These are phyloP conservation scores for Leishmania mexicana DNA, from an alignment of 208 protist species.

Conservation along the genomic window DNA sequence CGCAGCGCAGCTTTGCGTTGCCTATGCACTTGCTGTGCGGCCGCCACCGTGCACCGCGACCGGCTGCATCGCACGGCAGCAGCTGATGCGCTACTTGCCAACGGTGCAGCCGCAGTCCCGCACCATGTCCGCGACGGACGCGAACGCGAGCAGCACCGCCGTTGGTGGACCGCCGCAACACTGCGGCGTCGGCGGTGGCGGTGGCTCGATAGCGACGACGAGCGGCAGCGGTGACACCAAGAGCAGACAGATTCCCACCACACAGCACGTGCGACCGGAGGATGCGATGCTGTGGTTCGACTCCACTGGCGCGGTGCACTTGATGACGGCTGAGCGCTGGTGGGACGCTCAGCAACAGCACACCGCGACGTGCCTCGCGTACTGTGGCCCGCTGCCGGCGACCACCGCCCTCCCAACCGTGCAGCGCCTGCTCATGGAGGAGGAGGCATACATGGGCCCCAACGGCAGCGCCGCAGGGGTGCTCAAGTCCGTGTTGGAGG, in stretches of 20 bases:
- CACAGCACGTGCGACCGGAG: constrained; percentile 30
- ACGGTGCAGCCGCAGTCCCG: constrained; percentile 17
- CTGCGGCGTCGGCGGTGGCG: neutral
- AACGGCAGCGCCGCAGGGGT: constrained; percentile 24
- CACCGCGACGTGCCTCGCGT: constrained; percentile 1
- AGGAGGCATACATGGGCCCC: constrained; percentile 22
- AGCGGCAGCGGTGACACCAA: neutral
- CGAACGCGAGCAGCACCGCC: neutral
- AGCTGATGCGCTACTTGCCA: constrained; percentile 31
- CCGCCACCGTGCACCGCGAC: constrained; percentile 11
- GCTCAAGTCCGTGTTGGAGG: constrained; percentile 29
- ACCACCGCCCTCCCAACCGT: constrained; percentile 44
- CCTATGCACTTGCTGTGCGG: constrained; percentile 36
- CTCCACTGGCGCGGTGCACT: constrained; percentile 11
- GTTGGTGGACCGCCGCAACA: neutral
- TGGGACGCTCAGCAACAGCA: constrained; percentile 16
- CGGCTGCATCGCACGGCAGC: constrained; percentile 17
- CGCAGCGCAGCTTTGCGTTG: constrained; percentile 69
- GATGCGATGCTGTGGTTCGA: constrained; percentile 36
- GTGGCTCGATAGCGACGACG: neutral
- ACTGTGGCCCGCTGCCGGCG: constrained; percentile 37
- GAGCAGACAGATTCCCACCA: constrained; percentile 13
- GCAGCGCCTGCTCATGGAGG: constrained; percentile 41
- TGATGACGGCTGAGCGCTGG: constrained; percentile 21
- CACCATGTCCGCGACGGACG: neutral